These are phyloP conservation scores for Plasmopara muralis DNA, from an alignment of 352 stramenopile genomes.

Conservation along the genomic window DNA sequence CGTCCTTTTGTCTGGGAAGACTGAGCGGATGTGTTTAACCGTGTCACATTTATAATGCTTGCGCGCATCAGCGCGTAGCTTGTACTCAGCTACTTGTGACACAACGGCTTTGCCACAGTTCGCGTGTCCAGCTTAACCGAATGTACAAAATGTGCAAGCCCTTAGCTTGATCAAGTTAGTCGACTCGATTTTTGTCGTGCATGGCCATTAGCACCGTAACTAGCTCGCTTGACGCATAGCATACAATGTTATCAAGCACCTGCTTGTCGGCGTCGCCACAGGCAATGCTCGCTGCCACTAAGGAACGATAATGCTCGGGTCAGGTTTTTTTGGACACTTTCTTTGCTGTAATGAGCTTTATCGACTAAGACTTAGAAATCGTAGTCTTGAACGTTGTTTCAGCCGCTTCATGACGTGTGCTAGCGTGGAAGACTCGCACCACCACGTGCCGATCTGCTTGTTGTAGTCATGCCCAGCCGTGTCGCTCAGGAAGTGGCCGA, in stretches of 20 bases:
- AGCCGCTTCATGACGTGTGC: background rate
- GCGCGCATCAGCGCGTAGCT: no score
- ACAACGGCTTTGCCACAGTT: no score
- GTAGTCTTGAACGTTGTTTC: background rate
- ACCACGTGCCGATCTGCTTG: background rate
- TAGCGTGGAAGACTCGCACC: background rate
- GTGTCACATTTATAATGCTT: no score
- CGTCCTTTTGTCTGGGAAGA: no score
- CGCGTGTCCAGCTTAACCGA: background rate
- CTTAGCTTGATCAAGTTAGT: background rate
- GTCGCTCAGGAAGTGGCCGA: background rate
- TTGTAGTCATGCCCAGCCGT: background rate
- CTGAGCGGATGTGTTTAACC: no score
- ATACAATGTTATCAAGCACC: background rate
- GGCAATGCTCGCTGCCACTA: background rate
- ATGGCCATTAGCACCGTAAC: background rate
- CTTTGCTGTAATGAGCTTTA: background rate
- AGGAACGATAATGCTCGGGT: background rate
- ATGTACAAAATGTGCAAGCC: background rate
- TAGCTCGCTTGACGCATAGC: background rate
- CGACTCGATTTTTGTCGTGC: background rate
- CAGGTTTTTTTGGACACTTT: background rate
- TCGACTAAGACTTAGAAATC: background rate
- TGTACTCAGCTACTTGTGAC: no score
- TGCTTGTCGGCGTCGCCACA: background rate